These are phyloP conservation scores for Paraphoma chrysanthemicola DNA, from an alignment of 2,329 filamentous ascomycete species.

Conservation along the genomic window DNA sequence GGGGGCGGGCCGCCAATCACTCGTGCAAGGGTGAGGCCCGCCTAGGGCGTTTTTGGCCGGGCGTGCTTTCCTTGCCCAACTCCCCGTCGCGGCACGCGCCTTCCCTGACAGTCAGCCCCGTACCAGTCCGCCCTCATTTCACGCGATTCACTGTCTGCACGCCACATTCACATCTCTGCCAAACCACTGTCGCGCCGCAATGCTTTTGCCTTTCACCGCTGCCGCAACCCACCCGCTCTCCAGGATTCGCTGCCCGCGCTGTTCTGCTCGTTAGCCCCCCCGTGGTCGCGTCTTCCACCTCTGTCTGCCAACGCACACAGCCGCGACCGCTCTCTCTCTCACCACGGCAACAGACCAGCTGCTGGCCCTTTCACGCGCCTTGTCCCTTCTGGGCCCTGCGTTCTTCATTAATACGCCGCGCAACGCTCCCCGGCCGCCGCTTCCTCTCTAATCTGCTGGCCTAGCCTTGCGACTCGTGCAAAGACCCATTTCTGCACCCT, in stretches of 20 bases:
- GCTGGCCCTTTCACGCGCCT: slow-evolving; percentile 35
- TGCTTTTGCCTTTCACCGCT: slow-evolving; percentile 29
- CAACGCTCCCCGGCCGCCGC: slow-evolving; percentile 35
- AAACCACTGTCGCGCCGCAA: slow-evolving; percentile 22
- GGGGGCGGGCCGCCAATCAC: slow-evolving; percentile 32
- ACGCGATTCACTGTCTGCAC: slow-evolving; percentile 26
- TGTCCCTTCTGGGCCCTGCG: slow-evolving; percentile 37
- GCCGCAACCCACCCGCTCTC: slow-evolving; percentile 17
- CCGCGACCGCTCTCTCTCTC: slow-evolving; percentile 47
- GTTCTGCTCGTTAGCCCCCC: slow-evolving; percentile 9
- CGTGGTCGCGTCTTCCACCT: slow-evolving; percentile 2
- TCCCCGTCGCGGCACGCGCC: slow-evolving; percentile 14
- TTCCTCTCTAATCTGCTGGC: slow-evolving; percentile 48
- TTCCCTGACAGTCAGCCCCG: slow-evolving; percentile 33
- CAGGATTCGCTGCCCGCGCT: slow-evolving; percentile 13
- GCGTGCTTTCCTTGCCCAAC: slow-evolving; percentile 22
- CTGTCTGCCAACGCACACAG: slow-evolving; percentile 44
- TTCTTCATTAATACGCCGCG: slow-evolving; percentile 46
- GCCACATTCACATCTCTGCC: slow-evolving; percentile 20
- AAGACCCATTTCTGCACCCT: slow-evolving; percentile 38
- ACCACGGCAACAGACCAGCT: slow-evolving; percentile 48
- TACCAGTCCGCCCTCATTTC: slow-evolving; percentile 36
- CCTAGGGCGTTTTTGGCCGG: slow-evolving; percentile 21
- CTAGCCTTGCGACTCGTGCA: slow-evolving; percentile 48
- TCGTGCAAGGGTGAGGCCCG: slow-evolving; percentile 5